Base-by-base conservation (phyloP, 2,329 filamentous ascomycete species). In the Colletotrichum sp. region DNA sequence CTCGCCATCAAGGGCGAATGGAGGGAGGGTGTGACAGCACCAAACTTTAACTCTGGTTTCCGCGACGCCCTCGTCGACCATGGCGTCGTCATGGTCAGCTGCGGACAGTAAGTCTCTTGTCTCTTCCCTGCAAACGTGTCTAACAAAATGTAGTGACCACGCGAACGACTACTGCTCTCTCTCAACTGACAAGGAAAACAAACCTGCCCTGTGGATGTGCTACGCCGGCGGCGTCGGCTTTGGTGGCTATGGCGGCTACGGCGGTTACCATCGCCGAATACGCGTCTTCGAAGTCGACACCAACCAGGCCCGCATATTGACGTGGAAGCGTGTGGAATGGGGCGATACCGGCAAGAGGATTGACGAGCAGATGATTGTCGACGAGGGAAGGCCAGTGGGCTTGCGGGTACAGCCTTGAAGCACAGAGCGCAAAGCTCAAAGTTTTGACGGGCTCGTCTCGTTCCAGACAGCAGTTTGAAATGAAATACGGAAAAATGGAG, bases 141-240 rank as follows among this genome's bases (percentile, higher is more conserved):
- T 30, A 13, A 18, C 24, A 75, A 30, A 39, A 15, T 12, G 15
- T 61, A 94, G 93, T 83, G 97, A 99, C 82, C 97, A 99, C 82
- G 96, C 94, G 78, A 99, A 99, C 82, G 97, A 99, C 82, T 99
- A 98, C 84, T 99, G 97, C 84, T 93, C 94, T 78, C 89, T 98
- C 10, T 92, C 90, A 2, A 84, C 87, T 5, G 84, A 90, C 67
- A 85, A 90, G 55, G 84, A 88, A 26, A 85, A 88, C n/a, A 89
- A 89, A 65, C 93, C 94, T 0, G 91, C 93, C 34, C 87, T 99
- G 4, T 99, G 97, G 97, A 98, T 99, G 96, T 99, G 97, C 87
- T 99, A 99, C 84, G 96, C 93, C 10, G 97, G 97, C 36, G 97
- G 94, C 30, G 92, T 93, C 32, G 97, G 97, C 2, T 98, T 99